phyloP scores from a whole-genome alignment of 139 green algal genomes.

The Micractinium sp. region DNA sequence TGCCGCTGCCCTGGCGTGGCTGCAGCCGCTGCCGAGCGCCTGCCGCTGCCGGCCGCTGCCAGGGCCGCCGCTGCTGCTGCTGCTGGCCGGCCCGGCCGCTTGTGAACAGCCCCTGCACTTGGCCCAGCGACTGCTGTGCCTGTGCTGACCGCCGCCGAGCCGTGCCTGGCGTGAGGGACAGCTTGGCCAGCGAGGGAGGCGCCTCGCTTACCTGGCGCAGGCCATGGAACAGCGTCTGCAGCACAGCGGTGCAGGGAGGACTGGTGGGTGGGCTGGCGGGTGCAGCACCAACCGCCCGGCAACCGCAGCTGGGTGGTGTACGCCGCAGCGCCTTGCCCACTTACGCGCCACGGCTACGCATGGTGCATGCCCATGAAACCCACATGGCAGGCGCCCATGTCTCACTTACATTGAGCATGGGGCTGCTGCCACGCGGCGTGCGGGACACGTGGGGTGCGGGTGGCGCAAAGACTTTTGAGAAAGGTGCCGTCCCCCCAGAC shows the following conservation, averaged over 20 bases:
- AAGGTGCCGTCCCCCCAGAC: not conserved
- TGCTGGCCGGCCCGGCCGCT: not conserved
- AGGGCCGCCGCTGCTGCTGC: not conserved
- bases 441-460: not conserved
- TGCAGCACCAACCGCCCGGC: too few species aligned
- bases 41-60: not conserved
- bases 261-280: too few species aligned
- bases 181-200: not conserved
- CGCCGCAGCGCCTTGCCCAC: too few species aligned
- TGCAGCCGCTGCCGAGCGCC: not conserved
- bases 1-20: not conserved
- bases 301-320: too few species aligned
- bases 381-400: too few species aligned
- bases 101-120: not conserved
- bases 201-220: slow-evolving; percentile 4
- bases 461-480: slow-evolving; percentile 9
- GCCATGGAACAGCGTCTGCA: not conserved
- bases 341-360: not conserved
- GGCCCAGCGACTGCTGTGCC: not conserved
- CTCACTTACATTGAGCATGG: not conserved
- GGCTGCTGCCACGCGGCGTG: too few species aligned
- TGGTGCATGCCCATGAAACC: not conserved
- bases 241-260: not conserved
- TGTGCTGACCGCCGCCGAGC: not conserved
- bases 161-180: slow-evolving; percentile 4